These are phyloP conservation scores for Phytopythium boreale DNA, from an alignment of 352 stramenopile genomes.

Conservation along the genomic window DNA sequence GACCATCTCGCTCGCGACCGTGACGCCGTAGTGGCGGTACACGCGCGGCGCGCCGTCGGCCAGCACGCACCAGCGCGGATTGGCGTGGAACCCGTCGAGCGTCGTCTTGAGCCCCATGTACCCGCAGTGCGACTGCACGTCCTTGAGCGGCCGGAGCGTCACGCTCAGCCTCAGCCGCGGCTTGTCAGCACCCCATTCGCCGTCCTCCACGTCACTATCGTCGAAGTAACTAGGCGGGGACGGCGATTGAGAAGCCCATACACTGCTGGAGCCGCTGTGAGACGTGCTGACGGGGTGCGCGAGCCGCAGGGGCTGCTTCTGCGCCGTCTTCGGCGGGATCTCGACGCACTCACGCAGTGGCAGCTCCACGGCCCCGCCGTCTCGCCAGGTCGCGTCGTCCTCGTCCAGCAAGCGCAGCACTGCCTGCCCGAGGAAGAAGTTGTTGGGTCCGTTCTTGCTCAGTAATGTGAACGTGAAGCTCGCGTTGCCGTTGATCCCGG, in stretches of 20 bases:
- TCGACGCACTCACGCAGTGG: conserved; percentile 40
- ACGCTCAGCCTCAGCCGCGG: conserved; percentile 32
- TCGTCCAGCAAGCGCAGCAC: conserved; percentile 46
- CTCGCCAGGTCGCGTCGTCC: conserved; percentile 39
- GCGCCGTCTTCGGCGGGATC: conserved; percentile 58
- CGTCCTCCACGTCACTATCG: conserved; percentile 11
- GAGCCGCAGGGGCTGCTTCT: conserved; percentile 43
- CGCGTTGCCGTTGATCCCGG: conserved; percentile 60
- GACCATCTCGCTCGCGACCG: conserved; percentile 52
- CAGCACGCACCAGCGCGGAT: conserved; percentile 68
- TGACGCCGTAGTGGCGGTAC: conserved; percentile 75
- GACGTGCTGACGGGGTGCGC: conserved; percentile 15
- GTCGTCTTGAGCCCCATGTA: conserved; percentile 69
- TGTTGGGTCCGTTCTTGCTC: conserved; percentile 76
- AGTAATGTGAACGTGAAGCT: conserved; percentile 70
- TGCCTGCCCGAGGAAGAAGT: conserved; percentile 68
- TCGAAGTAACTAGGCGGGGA: neutral
- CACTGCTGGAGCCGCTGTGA: conserved; percentile 8
- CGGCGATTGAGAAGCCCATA: neutral
- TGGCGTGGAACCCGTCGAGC: conserved; percentile 58
- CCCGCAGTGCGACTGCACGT: conserved; percentile 53
- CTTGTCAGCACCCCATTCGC: neutral
- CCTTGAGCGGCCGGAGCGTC: conserved; percentile 41
- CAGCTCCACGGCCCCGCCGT: conserved; percentile 36
- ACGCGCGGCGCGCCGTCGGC: conserved; percentile 57